These are phyloP conservation scores for Sporothrix curviconia DNA, from an alignment of 2,329 filamentous ascomycete species.

Conservation along the genomic window DNA sequence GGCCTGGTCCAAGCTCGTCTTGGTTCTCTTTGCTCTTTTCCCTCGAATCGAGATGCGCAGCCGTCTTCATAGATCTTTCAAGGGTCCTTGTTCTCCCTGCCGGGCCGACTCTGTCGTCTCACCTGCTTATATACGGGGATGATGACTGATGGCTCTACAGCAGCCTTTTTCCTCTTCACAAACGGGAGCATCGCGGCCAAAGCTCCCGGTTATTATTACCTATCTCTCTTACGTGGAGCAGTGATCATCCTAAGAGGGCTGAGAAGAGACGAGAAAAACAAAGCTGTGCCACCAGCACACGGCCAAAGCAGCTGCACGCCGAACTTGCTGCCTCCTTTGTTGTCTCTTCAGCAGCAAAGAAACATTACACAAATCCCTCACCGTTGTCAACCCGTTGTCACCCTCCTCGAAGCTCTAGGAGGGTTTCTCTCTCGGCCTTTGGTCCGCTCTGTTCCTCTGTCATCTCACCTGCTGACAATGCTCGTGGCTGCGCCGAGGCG, in stretches of 20 bases:
- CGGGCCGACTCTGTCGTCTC: neutral
- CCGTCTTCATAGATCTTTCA: neutral
- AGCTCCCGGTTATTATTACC: too few relatives aligned
- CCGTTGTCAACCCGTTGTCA: neutral
- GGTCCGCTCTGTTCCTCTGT: neutral
- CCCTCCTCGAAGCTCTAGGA: too few relatives aligned
- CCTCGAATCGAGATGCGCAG: neutral
- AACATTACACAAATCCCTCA: neutral
- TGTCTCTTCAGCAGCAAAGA: too few relatives aligned
- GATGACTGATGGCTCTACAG: neutral
- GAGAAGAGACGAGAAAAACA: too few relatives aligned
- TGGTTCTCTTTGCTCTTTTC: neutral
- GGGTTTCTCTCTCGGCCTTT: too few relatives aligned
- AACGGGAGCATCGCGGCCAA: too few relatives aligned
- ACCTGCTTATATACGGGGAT: neutral
- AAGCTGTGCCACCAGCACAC: too few relatives aligned
- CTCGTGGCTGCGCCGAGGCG: neutral
- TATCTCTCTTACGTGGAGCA: too few relatives aligned
- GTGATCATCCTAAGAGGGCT: too few relatives aligned
- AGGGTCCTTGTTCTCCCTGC: neutral
- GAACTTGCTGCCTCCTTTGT: too few relatives aligned
- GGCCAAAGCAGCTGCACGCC: too few relatives aligned
- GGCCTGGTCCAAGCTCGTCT: too few relatives aligned
- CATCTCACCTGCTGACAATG: slow-evolving; percentile 2
- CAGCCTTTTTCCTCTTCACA: neutral